Evolutionary conservation across 805 yeast species (phyloP).

Genomic region (Saturnispora besseyi): DNA sequence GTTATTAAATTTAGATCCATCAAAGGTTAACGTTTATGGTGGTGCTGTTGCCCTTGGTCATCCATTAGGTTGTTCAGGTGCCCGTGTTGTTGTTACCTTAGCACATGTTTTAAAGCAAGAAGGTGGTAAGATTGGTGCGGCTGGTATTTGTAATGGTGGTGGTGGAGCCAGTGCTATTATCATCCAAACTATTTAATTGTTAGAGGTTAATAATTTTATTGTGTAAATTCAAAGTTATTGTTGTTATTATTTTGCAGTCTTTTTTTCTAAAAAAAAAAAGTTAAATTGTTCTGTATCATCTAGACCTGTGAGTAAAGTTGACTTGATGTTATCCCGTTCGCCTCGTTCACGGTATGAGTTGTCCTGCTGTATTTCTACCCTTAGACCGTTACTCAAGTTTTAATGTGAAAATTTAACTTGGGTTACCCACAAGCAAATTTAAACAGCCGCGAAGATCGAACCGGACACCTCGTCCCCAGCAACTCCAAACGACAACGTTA

Average conservation of each 20-base stretch:
- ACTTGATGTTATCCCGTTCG: constrained; percentile 32
- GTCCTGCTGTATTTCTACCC: constrained; percentile 40
- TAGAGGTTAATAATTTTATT: not conserved
- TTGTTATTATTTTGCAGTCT: not conserved
- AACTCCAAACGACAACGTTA: constrained; percentile 5
- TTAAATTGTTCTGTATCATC: not conserved
- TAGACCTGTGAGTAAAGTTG: constrained; percentile 20
- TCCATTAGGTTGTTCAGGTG: constrained; percentile 95
- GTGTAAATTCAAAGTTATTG: not conserved
- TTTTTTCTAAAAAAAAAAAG: not conserved
- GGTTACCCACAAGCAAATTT: constrained; percentile 27
- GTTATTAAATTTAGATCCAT: constrained; percentile 50
- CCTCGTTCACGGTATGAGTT: constrained; percentile 33
- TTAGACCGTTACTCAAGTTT: constrained; percentile 29
- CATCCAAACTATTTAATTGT: constrained; percentile 51
- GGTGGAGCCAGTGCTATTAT: constrained; percentile 97
- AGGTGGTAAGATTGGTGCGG: constrained; percentile 80
- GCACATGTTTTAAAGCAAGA: constrained; percentile 76
- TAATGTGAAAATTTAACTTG: constrained; percentile 23
- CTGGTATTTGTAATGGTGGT: constrained; percentile 98
- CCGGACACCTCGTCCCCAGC: constrained; percentile 33
- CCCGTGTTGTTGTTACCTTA: constrained; percentile 84
- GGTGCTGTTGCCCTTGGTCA: constrained; percentile 96
- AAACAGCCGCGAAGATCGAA: constrained; percentile 35
- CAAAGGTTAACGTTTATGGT: constrained; percentile 80